Base-by-base conservation (phyloP, 2,329 filamentous ascomycete species). In the Calonectria pseudoturangicola region DNA sequence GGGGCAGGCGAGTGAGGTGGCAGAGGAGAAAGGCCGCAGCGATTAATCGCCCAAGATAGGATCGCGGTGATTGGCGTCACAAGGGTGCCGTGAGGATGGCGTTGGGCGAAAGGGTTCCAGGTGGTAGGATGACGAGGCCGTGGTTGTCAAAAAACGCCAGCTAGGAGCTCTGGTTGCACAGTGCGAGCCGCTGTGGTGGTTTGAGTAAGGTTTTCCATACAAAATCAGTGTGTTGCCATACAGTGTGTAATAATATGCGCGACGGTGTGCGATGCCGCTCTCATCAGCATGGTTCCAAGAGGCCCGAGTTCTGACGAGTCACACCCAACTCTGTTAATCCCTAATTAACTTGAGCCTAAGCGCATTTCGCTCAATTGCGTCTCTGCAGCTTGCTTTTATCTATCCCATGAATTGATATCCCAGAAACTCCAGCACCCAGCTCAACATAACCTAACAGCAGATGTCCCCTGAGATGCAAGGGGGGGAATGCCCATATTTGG, bases 371-470 rank as follows among this genome's bases (percentile, higher is more conserved):
- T 69, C 66, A 66, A 43, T 66, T 63, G 68, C 56, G 12, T 72
- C 66, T 73, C 41, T 48, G 18, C 74, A 73, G 45, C 66, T 72
- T 75, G 48, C 67, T 72, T 76, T 75, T 76, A 68, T 79, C 76
- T 80, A 80, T 73, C 70, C 75, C 72, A 28, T 69, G 39, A 80
- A 76, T 71, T 45, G 56, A 73, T 66, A 76, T 67, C 71, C 70
- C 56, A 68, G 56, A 73, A 80, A 80, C 79, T 79, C 78, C 78
- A 76, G 70, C 73, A 75, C 72, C 73, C 66, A 62, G 76, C 70
- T 63, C 65, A 67, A 63, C 28, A 15, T 36, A 60, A 41, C 54
- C 33, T 12, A 60, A 27, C 54, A 9, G 33, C 54, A 60, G 9
- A 27, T 41, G 33, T 28, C 54, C 54, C 54, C 39, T 25, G 21